Base-by-base conservation (phyloP, 2,329 filamentous ascomycete genomes). In the Calonectria naviculata region DNA sequence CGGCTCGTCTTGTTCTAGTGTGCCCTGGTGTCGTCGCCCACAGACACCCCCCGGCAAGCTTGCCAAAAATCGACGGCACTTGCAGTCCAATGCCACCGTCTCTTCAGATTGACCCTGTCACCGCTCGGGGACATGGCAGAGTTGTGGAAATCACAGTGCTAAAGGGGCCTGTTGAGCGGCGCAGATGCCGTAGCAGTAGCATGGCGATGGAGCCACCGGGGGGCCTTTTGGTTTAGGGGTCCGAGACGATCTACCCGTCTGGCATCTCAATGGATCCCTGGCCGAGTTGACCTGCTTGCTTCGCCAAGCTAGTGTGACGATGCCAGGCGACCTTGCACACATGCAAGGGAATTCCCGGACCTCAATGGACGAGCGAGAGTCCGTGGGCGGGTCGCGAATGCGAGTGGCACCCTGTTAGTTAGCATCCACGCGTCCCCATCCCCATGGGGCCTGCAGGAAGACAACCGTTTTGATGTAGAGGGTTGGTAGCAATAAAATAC, bases 391-490 rank as follows among this genome's bases (percentile, higher is more conserved):
- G 49, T 31, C 41, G 36, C 19, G 19, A 26, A 61, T 61, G 41
- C 34, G 21, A 31, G 15, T 44, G 28, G 21, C 47, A 41, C 24
- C 41, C 31, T 38, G 31, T 58, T 65, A n/a, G 67, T 36, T 15
- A 60, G 17, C 17, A 54, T 69, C 67, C 67, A 52, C 67, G 67
- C 67, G 67, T 65, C 67, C 61, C 36, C 41, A 52, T 49, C 67
- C 61, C 67, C 67, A 64, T 60, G 42, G 47, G 49, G 21, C 21
- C 15, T 46, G n/a, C 41, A 24, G 44, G 21, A 47, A 28, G 31
- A 28, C 41, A 28, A 19, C 38, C 41, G 34, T 36, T 12, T 36
- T 6, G 12, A 66, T 49, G 49, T 31, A 34, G 47, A 36, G n/a
- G 29, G 31, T 28, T 64, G 34, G 28, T 17, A 49, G 26, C 19